Conservation (phyloP, 108 stramenopile species). For the Nitzschia sp. region DNA sequence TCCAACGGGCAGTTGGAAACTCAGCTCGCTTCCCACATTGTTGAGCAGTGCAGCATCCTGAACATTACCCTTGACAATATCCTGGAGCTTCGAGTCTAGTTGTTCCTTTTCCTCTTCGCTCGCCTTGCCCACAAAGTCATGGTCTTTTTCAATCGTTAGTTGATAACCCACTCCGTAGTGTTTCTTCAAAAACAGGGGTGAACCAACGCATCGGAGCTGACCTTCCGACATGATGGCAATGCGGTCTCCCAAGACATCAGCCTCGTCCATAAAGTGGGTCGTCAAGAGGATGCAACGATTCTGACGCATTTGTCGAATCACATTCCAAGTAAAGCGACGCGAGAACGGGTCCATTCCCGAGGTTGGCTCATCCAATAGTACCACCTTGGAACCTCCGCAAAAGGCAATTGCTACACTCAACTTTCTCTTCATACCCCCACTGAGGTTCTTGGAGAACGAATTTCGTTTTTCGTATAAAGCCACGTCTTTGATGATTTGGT, state of each 20-base stretch:
- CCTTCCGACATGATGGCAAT: conserved; percentile 98
- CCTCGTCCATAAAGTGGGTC: conserved; percentile 97
- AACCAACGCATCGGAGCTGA: conserved; percentile 83
- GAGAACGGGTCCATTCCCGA: conserved; percentile 83
- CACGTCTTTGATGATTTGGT: conserved; percentile 72
- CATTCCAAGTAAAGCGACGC: conserved; percentile 86
- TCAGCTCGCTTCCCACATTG: conserved; percentile 93
- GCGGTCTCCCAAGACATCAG: conserved; percentile 91
- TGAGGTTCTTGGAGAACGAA: conserved; percentile 74
- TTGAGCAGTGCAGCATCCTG: conserved; percentile 66
- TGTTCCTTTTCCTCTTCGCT: conserved; percentile 13
- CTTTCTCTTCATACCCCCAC: conserved; percentile 91
- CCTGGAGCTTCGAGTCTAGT: conserved; percentile 36
- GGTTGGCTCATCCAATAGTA: conserved; percentile 39
- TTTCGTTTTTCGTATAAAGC: conserved; percentile 75
- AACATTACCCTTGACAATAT: conserved; percentile 70
- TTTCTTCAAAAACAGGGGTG: conserved; percentile 91
- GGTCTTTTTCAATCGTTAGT: conserved; percentile 74
- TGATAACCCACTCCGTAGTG: conserved; percentile 91
- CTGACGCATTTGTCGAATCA: conserved; percentile 74
- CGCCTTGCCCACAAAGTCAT: conserved; percentile 12
- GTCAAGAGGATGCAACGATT: conserved; percentile 92
- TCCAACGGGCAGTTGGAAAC: conserved; percentile 89
- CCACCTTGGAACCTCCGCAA: conserved; percentile 64
- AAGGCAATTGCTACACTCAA: conserved; percentile 89